phyloP scores from a whole-genome alignment of 2,329 filamentous ascomycete species.

The Endoconidiophora polonica region DNA sequence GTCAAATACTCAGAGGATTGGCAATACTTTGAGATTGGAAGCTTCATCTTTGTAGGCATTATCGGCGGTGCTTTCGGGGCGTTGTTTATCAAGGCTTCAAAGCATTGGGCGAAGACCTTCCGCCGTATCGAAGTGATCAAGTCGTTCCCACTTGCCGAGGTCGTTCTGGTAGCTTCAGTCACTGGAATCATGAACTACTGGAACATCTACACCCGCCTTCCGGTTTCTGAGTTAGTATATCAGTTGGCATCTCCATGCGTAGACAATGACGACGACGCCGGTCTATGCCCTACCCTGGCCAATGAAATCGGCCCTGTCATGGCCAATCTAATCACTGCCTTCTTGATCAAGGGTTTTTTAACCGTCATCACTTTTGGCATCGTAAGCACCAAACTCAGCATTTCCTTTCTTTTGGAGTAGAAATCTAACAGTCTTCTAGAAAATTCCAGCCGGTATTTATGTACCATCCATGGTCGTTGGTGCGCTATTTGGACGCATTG shows the following conservation, averaged over 20 bases:
- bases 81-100: slow-evolving; percentile 90
- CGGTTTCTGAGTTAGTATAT: slow-evolving; percentile 78
- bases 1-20: slow-evolving; percentile 83
- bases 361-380: slow-evolving; percentile 90
- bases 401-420: too few relatives aligned
- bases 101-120: slow-evolving; percentile 78
- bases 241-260: slow-evolving; percentile 83
- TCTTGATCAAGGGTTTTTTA: slow-evolving; percentile 76
- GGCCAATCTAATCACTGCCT: slow-evolving; percentile 53
- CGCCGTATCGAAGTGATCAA: slow-evolving; percentile 69
- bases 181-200: slow-evolving; percentile 82
- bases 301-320: slow-evolving; percentile 70
- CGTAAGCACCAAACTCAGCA: slow-evolving; percentile 24
- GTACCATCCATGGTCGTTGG: slow-evolving; percentile 98
- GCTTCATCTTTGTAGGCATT: slow-evolving; percentile 73
- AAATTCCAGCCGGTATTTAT: slow-evolving; percentile 92
- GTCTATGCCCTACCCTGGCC: slow-evolving; percentile 55
- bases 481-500: slow-evolving; percentile 72
- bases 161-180: slow-evolving; percentile 68
- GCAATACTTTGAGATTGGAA: slow-evolving; percentile 78
- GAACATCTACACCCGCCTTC: slow-evolving; percentile 78
- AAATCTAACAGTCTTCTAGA: slow-evolving; percentile 26
- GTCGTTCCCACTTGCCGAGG: slow-evolving; percentile 67
- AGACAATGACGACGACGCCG: slow-evolving; percentile 43
- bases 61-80: slow-evolving; percentile 75